Evolutionary conservation across 768 basidiomycete species (phyloP).

Genomic region (Pleurotus tuber-regium): DNA sequence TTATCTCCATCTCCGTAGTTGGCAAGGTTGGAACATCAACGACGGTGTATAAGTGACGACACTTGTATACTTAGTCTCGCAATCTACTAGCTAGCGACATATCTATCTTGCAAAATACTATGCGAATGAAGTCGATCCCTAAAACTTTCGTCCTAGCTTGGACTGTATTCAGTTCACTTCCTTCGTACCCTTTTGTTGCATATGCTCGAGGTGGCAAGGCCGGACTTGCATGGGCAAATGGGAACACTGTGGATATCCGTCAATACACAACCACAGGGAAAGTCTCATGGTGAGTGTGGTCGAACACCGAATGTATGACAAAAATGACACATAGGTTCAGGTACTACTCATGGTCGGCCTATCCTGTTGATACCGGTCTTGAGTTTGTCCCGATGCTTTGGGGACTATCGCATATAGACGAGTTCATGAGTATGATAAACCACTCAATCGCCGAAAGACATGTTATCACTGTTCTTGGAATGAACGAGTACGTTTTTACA

Average conservation of each 20-base stretch:
- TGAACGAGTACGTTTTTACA: slow-evolving; percentile 53
- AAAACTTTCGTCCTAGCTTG: too few species aligned
- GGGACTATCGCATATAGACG: slow-evolving; percentile 37
- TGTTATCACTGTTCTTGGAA: slow-evolving; percentile 44
- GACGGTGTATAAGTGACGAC: too few species aligned
- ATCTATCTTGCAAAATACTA: too few species aligned
- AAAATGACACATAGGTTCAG: slow-evolving; percentile 18
- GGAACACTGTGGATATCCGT: slow-evolving; percentile 33
- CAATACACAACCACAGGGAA: slow-evolving; percentile 45
- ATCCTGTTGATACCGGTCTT: slow-evolving; percentile 30
- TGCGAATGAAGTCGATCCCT: too few species aligned
- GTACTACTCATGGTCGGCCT: slow-evolving; percentile 53
- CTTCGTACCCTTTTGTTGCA: too few species aligned
- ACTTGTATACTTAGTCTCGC: too few species aligned
- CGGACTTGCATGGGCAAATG: slow-evolving; percentile 50
- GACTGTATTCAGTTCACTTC: too few species aligned
- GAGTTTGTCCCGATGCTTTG: slow-evolving; percentile 61
- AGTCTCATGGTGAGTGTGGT: slow-evolving; percentile 42
- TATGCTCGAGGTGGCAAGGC: too few species aligned
- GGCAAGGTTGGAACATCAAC: too few species aligned
- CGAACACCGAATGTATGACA: neutral
- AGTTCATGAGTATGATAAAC: slow-evolving; percentile 41
- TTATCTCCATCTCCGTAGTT: too few species aligned
- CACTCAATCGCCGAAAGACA: slow-evolving; percentile 32
- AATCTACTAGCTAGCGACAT: too few species aligned